Conservation (phyloP, 805 yeast species). For the Ogataea thermomethanolica region DNA sequence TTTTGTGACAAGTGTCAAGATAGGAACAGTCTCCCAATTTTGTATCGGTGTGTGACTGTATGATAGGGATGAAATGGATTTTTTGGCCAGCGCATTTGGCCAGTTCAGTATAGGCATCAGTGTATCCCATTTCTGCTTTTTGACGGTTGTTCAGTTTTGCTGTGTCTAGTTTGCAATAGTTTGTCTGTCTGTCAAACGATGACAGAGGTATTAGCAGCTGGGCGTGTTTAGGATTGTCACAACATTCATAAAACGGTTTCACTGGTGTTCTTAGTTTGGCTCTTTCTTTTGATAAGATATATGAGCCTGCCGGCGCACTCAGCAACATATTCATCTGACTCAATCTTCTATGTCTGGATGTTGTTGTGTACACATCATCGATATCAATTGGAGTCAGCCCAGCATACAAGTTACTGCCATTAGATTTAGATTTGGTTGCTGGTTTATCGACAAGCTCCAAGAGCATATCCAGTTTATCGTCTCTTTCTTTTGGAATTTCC, state of each 20-base stretch:
- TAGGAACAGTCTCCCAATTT: constrained; percentile 88
- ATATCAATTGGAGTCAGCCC: constrained; percentile 21
- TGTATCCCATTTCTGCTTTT: constrained; percentile 7
- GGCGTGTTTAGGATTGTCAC: constrained; percentile 41
- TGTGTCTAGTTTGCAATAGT: constrained; percentile 29
- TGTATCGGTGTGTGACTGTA: constrained; percentile 61
- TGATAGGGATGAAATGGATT: constrained; percentile 53
- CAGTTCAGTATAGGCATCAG: constrained; percentile 19
- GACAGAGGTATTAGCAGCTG: constrained; percentile 22
- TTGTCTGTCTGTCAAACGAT: constrained; percentile 24
- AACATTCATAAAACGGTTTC: constrained; percentile 48
- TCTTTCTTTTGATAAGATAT: constrained; percentile 38
- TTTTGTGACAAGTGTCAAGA: constrained; percentile 88
- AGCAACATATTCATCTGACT: constrained; percentile 27
- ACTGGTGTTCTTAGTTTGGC: constrained; percentile 36
- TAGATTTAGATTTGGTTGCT: constrained; percentile 6
- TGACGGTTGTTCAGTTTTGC: constrained; percentile 23
- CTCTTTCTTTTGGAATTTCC: constrained; percentile 21
- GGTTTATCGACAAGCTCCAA: constrained; percentile 24
- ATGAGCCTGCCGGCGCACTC: constrained; percentile 35
- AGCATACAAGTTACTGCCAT: constrained; percentile 24
- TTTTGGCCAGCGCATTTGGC: constrained; percentile 33
- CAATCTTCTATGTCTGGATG: constrained; percentile 25
- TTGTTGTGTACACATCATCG: constrained; percentile 29
- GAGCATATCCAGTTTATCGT: constrained; percentile 17